Evolutionary conservation across 1,284 basidiomycete species (phyloP).

Genomic region (Ganoderma multipileum): DNA sequence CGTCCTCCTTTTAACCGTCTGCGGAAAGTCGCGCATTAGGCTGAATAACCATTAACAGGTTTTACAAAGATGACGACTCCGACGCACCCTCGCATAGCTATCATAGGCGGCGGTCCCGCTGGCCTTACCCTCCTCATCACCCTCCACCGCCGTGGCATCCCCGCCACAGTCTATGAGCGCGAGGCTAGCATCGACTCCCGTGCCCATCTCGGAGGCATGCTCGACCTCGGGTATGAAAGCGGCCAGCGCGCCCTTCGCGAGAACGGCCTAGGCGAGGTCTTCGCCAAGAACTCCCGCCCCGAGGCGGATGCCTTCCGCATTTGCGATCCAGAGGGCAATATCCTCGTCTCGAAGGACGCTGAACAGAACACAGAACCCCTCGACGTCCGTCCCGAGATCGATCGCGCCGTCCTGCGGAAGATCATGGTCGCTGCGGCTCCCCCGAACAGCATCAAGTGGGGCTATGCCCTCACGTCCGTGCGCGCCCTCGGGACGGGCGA

Average conservation of each 20-base stretch:
- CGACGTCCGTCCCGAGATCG: constrained; percentile 23
- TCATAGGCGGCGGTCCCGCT: constrained; percentile 12
- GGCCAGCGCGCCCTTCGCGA: constrained; percentile 25
- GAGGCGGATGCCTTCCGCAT: constrained; percentile 21
- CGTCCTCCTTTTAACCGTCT: not conserved
- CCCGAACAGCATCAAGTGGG: constrained; percentile 18
- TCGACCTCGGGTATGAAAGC: constrained; percentile 25
- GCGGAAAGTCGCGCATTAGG: not conserved
- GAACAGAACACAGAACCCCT: not conserved
- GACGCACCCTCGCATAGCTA: constrained; percentile 5
- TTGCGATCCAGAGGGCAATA: constrained; percentile 10
- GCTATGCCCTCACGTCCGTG: constrained; percentile 13
- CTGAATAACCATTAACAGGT: not conserved
- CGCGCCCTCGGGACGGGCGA: constrained; percentile 3
- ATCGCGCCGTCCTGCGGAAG: constrained; percentile 24
- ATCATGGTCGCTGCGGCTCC: constrained; percentile 22
- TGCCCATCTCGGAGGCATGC: constrained; percentile 22
- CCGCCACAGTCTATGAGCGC: constrained; percentile 5
- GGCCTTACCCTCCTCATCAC: constrained; percentile 13
- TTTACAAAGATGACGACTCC: not conserved
- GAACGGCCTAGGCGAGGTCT: constrained; percentile 24
- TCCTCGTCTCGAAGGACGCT: not conserved
- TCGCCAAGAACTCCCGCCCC: constrained; percentile 13
- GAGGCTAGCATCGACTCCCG: constrained; percentile 14
- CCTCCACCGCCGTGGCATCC: constrained; percentile 10